These are phyloP conservation scores for Suhomyces tanzawaensis DNA, from an alignment of 805 yeast genomes.

Conservation along the genomic window DNA sequence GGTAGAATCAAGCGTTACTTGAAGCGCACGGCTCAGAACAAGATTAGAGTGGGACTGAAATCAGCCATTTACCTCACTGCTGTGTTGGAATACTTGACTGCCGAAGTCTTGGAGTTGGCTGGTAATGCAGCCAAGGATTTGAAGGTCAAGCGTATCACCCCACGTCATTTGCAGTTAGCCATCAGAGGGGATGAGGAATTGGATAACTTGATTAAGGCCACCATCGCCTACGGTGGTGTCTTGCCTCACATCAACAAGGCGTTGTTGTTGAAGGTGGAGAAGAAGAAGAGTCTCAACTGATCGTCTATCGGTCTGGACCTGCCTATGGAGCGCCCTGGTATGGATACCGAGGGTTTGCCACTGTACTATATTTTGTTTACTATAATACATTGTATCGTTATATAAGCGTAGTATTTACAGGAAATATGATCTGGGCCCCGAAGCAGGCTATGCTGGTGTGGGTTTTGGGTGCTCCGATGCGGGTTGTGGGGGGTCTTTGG, in stretches of 20 bases:
- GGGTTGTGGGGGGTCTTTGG: neutral
- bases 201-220: conserved; percentile 33
- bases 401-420: conserved; percentile 3
- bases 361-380: conserved; percentile 7
- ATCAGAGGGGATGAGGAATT: conserved; percentile 32
- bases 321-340: too few relatives aligned
- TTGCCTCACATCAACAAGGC: conserved; percentile 35
- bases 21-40: conserved; percentile 85
- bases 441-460: conserved; percentile 1
- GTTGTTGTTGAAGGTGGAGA: conserved; percentile 31
- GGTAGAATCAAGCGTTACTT: conserved; percentile 98
- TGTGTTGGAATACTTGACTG: conserved; percentile 30
- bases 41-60: conserved; percentile 74
- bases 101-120: conserved; percentile 32
- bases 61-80: conserved; percentile 60
- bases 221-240: conserved; percentile 34
- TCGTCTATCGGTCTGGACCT: neutral
- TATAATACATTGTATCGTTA: conserved; percentile 7
- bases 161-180: conserved; percentile 32
- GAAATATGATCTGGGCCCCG: neutral
- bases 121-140: conserved; percentile 33
- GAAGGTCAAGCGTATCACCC: conserved; percentile 33
- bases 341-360: neutral
- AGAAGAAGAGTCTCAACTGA: conserved; percentile 19
- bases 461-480: neutral